Evolutionary conservation across 768 basidiomycete species (phyloP), one percentile per base, ranked within the genome.

Genomic region (Lyophyllum shimeji): DNA sequence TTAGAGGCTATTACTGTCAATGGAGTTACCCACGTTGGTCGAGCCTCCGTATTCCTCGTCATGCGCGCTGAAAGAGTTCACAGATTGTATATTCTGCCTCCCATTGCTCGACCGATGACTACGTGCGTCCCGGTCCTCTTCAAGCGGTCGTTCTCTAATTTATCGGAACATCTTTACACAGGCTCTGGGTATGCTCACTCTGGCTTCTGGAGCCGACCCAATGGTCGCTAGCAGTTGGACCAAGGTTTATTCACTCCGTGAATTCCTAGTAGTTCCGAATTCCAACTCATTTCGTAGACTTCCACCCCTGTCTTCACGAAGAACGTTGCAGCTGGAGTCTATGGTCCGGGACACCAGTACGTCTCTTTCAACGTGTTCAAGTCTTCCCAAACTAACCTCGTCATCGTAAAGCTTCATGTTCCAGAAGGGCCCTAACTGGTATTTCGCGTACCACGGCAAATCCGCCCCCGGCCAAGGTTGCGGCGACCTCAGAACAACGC

Each of bases 21-120:
- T 18, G 56, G 56, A 8, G 51, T 60, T 7, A 60, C 59, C 2
- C 56, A 56, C 29, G 59, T 60, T 21, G 17, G 34, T 57, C n/a
- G 13, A 44, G 15, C 18, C 8, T n/a, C n/a, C 24, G 17, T 2
- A 5, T 18, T 15, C 8, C 20, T 25, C 7, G 20, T 51, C 27
- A 23, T 48, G 21, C 20, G 23, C 9, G 13, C 25, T 34, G 42
- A 33, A 39, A 18, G 17, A 27, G 23, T 42, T 47, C 17, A 23
- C 34, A 61, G 60, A 61, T 61, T 40, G 53, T 61, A 27, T 61
- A 61, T 39, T 61, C 60, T 17, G 60, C 60, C 27, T 61, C 60
- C n/a, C 60, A 61, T 29, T 61, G 60, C 46, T 61, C 60, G 33
- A 61, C 57, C 13, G 60, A 61, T 39, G 60, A 61, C 52, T 61